Evolutionary conservation across 768 basidiomycete species (phyloP), one percentile per base, ranked within the genome.

Genomic region (Boletus subparvulus): DNA sequence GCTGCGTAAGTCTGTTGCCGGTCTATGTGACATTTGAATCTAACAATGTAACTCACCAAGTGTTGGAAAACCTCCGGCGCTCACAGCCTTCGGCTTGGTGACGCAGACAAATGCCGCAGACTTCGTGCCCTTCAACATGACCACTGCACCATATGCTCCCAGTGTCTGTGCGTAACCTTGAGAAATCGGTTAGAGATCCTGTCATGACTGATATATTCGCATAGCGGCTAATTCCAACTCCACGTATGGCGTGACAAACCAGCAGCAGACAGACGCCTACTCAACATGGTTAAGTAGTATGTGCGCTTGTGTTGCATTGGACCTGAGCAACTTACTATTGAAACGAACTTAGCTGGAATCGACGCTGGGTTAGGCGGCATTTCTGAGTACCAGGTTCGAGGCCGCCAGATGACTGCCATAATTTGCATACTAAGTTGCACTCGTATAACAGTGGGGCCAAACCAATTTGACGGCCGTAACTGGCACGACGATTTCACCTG

Each of bases 71-170:
- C 87, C 87, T 4, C 65, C 78, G 11, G 61, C 75, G 4, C 66
- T 86, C 35, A 80, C 77, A 35, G 81, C 74, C 2, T 85, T 88
- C 50, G 87, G 87, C 74, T 73, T 88, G 45, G 83, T 88, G 21
- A 84, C 85, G 0, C 78, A 82, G 58, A 52, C 65, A 37, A 85
- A 83, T 69, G 67, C 79, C 0, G 73, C 77, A 17, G 66, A 69
- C 60, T 89, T 84, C 54, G 82, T 84, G 7, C 85, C 86, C 1
- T 88, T 88, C 75, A 84, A 88, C 63, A 68, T 70, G 37, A 75
- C 80, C 48, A 70, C 53, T 56, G 72, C 55, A 67, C 79, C 79
- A n/a, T 78, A 76, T 57, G 76, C 70, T 28, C 35, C 74, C 32
- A 72, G 76, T 41, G 21, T 52, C 19, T 51, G 73, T 72, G 58